Evolutionary conservation across 1,284 basidiomycete genomes (phyloP).

Genomic region (Cystobasidium pallidum): DNA sequence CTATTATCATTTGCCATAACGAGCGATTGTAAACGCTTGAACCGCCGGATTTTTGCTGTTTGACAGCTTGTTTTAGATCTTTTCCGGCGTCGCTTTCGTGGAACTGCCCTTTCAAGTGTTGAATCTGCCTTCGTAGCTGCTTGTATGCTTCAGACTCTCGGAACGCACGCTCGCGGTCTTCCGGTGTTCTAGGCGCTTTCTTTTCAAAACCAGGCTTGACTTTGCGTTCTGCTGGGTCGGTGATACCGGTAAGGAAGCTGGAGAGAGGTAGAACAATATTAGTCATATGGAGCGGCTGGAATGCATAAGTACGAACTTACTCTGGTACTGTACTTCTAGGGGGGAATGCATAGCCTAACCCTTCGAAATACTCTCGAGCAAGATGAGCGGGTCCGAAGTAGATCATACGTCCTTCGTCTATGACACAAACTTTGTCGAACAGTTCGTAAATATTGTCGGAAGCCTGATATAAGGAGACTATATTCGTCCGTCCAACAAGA

Average conservation of each 20-base stretch:
- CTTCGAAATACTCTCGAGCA: conserved; percentile 78
- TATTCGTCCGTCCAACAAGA: conserved; percentile 73
- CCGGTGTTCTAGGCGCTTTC: conserved; percentile 27
- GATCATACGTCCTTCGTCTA: conserved; percentile 43
- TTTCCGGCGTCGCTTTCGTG: conserved; percentile 46
- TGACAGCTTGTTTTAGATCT: conserved; percentile 62
- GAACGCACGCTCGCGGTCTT: conserved; percentile 37
- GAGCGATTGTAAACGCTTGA: conserved; percentile 30
- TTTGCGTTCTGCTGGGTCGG: conserved; percentile 23
- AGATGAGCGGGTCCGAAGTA: conserved; percentile 61
- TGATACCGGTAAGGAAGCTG: conserved; percentile 22
- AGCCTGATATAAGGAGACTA: conserved; percentile 82
- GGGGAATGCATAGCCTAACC: conserved; percentile 68
- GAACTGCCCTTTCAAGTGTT: conserved; percentile 12
- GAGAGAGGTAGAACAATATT: no score
- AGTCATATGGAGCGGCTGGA: no score
- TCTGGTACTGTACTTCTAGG: conserved; percentile 69
- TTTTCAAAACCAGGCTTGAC: conserved; percentile 32
- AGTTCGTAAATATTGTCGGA: conserved; percentile 55
- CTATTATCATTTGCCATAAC: conserved; percentile 31
- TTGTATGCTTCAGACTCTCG: conserved; percentile 23
- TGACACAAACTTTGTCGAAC: conserved; percentile 53
- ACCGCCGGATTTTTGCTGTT: conserved; percentile 27
- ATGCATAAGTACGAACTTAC: neutral
- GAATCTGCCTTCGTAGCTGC: neutral